Conservation (phyloP, 371 early-diverging fungal species). For the Rhizopus microsporus region DNA sequence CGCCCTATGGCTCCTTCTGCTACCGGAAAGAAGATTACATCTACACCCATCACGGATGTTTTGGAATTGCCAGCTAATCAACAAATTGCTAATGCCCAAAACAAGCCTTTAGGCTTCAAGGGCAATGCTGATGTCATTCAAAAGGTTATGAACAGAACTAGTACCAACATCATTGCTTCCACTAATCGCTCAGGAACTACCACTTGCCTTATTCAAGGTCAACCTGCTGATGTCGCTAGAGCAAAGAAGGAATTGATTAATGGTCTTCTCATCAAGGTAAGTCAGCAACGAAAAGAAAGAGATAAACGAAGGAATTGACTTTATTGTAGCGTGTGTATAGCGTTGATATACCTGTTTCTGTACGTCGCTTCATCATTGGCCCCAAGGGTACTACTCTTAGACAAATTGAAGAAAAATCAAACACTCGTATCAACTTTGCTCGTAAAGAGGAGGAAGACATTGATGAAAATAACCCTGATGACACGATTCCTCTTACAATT, state of each 20-base stretch:
- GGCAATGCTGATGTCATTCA: conserved; percentile 72
- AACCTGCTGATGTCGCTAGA: conserved; percentile 71
- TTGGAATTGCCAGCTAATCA: conserved; percentile 66
- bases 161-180: conserved; percentile 86
- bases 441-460: conserved; percentile 52
- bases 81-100: conserved; percentile 45
- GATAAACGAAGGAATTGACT: background rate
- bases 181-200: conserved; percentile 77
- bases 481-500: conserved; percentile 67
- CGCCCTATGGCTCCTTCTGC: conserved; percentile 31
- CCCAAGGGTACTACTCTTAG: conserved; percentile 79
- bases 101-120: conserved; percentile 57
- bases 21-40: conserved; percentile 23
- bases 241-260: conserved; percentile 81
- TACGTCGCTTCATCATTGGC: conserved; percentile 85
- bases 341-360: conserved; percentile 74
- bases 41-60: conserved; percentile 55
- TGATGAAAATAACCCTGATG: conserved; percentile 56
- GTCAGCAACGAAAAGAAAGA: background rate
- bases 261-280: conserved; percentile 77
- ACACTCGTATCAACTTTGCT: conserved; percentile 77
- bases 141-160: conserved; percentile 67
- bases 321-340: conserved; percentile 53
- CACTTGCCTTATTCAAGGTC: conserved; percentile 85
- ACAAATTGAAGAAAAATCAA: conserved; percentile 74